Evolutionary conservation across 306 rosid species (phyloP).

Genomic region (Ochetophila trinervis): DNA sequence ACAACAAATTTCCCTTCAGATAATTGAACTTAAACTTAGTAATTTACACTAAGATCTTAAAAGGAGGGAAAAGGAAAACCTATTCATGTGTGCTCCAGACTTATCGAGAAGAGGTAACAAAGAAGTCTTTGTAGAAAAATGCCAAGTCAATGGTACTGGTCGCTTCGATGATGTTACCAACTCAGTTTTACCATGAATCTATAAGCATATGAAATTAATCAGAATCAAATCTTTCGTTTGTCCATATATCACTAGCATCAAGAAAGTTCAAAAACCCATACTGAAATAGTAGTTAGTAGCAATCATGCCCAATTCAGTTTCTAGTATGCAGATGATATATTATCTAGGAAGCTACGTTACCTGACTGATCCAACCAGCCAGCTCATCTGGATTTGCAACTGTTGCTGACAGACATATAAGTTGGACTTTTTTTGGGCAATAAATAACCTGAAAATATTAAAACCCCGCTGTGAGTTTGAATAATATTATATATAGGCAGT

Average conservation of each 20-base stretch:
- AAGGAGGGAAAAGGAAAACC: constrained; percentile 33
- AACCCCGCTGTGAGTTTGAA: not conserved
- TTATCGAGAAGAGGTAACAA: constrained; percentile 82
- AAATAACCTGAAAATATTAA: constrained; percentile 62
- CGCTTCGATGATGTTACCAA: constrained; percentile 87
- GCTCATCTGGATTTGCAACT: constrained; percentile 91
- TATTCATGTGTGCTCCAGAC: constrained; percentile 77
- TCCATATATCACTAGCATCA: constrained; percentile 8
- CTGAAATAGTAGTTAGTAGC: not conserved
- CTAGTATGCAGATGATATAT: not conserved
- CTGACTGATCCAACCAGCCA: constrained; percentile 99
- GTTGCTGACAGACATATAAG: constrained; percentile 88
- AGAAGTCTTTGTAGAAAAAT: constrained; percentile 71
- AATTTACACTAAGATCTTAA: not conserved
- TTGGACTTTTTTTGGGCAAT: constrained; percentile 81
- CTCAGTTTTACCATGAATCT: constrained; percentile 95
- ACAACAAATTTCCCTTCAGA: not conserved
- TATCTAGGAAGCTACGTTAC: constrained; percentile 35
- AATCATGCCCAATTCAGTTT: not conserved
- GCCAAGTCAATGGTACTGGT: constrained; percentile 96
- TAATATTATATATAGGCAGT: constrained; percentile 23
- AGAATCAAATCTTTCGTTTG: constrained; percentile 2
- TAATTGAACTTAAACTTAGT: not conserved
- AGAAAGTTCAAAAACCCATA: constrained; percentile 11
- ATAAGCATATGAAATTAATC: constrained; percentile 26